Evolutionary conservation across 257 asterid species (phyloP).

Genomic region (Solanum appendiculatum): DNA sequence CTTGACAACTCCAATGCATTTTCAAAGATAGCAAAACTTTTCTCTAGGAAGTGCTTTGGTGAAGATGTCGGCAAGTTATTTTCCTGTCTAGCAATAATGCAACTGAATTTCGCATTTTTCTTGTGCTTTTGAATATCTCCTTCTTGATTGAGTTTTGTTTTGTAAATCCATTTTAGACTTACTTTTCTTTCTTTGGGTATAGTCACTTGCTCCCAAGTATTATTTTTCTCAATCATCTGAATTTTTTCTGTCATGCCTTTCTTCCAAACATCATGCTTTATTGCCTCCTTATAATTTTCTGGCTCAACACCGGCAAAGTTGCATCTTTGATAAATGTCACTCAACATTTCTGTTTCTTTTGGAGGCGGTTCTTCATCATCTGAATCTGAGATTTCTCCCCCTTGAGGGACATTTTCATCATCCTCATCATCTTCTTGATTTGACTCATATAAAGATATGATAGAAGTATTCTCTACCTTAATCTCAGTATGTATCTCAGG

Average conservation of each 20-base stretch:
- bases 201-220: too few relatives aligned
- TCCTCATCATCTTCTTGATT: too few relatives aligned
- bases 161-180: neutral
- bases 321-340: too few relatives aligned
- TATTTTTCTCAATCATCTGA: too few relatives aligned
- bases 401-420: too few relatives aligned
- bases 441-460: too few relatives aligned
- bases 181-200: neutral
- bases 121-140: neutral
- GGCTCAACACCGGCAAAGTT: neutral
- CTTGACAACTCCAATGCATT: neutral
- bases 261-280: neutral
- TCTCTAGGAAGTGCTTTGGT: neutral
- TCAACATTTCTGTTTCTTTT: too few relatives aligned
- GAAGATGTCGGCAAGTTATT: neutral
- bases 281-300: neutral
- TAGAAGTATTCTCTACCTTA: too few relatives aligned
- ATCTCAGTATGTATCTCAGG: too few relatives aligned
- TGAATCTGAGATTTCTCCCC: too few relatives aligned
- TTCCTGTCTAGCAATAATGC: neutral
- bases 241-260: neutral
- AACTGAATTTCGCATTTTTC: neutral
- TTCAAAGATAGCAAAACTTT: neutral
- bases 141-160: too few relatives aligned
- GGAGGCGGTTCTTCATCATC: too few relatives aligned